These are phyloP conservation scores for Cicer bijugum DNA, from an alignment of 306 rosid species.

Conservation along the genomic window DNA sequence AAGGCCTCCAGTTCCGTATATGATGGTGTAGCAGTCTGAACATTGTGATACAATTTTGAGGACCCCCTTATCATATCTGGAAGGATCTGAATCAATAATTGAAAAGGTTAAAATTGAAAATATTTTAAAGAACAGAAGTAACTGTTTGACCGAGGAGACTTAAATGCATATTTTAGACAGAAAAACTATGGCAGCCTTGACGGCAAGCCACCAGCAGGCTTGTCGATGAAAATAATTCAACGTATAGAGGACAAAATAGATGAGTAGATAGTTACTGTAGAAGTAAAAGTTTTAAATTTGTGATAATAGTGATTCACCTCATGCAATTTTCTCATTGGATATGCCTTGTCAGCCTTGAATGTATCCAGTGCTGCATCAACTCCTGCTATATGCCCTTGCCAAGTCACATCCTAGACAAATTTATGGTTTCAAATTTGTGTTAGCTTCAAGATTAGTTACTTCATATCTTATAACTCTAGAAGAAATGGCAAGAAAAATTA, in stretches of 20 bases:
- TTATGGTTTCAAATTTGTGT: slow-evolving; percentile 31
- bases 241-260: slow-evolving; percentile 19
- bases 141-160: slow-evolving; percentile 14
- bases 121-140: slow-evolving; percentile 21
- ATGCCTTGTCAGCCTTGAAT: slow-evolving; percentile 87
- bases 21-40: slow-evolving; percentile 66
- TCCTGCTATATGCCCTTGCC: slow-evolving; percentile 92
- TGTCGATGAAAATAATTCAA: slow-evolving; percentile 35
- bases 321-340: slow-evolving; percentile 68
- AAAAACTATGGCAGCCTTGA: slow-evolving; percentile 28
- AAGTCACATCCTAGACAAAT: slow-evolving; percentile 74
- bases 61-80: slow-evolving; percentile 72
- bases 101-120: slow-evolving; percentile 40
- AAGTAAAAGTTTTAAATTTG: slow-evolving; percentile 23
- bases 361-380: slow-evolving; percentile 73
- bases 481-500: slow-evolving; percentile 37
- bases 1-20: slow-evolving; percentile 72
- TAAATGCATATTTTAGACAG: slow-evolving; percentile 12
- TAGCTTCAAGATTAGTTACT: slow-evolving; percentile 28
- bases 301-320: slow-evolving; percentile 60
- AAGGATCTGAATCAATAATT: slow-evolving; percentile 78
- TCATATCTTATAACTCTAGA: slow-evolving; percentile 16
- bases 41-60: slow-evolving; percentile 75
- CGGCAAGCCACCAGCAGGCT: slow-evolving; percentile 37
- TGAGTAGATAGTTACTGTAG: slow-evolving; percentile 31